Evolutionary conservation across 1,284 basidiomycete species (phyloP).

Genomic region (Naganishia sp.): DNA sequence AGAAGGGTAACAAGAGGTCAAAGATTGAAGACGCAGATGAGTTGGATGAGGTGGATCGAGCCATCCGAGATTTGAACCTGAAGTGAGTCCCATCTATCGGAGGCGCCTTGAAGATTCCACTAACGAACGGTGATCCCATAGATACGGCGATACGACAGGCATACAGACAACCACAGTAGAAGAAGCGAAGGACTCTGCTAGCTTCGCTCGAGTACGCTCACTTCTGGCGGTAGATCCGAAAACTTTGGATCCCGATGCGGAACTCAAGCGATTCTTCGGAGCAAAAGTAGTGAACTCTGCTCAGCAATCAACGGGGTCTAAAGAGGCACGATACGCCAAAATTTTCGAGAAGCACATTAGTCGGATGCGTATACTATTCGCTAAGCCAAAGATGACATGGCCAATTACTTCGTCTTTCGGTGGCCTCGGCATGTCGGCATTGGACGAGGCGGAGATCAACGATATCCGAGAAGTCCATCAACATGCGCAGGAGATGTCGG

Average conservation of each 20-base stretch:
- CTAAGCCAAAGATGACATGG: conserved; percentile 45
- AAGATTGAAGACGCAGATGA: conserved; percentile 55
- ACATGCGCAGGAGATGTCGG: conserved; percentile 23
- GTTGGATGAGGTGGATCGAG: conserved; percentile 78
- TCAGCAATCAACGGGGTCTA: conserved; percentile 22
- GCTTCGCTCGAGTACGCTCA: conserved; percentile 45
- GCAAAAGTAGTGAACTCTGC: conserved; percentile 68
- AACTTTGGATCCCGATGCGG: conserved; percentile 80
- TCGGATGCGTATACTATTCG: conserved; percentile 40
- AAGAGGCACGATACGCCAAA: conserved; percentile 31
- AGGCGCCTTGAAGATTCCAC: not conserved
- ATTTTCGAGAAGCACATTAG: conserved; percentile 40
- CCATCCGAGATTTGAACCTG: conserved; percentile 73
- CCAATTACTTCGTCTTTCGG: conserved; percentile 53
- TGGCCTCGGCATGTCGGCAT: conserved; percentile 65
- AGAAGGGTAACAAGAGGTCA: conserved; percentile 60
- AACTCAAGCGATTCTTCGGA: conserved; percentile 89
- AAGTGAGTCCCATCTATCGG: conserved; percentile 59
- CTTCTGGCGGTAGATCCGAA: conserved; percentile 73
- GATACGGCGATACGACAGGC: conserved; percentile 5
- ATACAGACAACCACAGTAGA: not conserved
- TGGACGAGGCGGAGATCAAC: conserved; percentile 62
- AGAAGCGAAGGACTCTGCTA: conserved; percentile 19
- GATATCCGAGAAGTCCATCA: conserved; percentile 40
- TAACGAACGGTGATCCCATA: not conserved